phyloP scores from a whole-genome alignment of 2,329 filamentous ascomycete genomes.

The Cercospora sp. region DNA sequence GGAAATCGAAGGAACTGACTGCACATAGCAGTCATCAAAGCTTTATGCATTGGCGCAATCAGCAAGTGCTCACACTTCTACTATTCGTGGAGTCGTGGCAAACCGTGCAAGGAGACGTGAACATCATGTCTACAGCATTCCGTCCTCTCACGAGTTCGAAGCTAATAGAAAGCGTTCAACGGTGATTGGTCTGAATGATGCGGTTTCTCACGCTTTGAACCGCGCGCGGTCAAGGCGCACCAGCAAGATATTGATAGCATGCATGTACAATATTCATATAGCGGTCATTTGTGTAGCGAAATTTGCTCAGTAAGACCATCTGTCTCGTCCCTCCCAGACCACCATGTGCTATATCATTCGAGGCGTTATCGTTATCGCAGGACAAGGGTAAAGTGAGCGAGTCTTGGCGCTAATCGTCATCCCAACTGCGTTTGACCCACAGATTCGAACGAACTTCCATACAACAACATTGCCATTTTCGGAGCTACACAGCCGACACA shows the following conservation, averaged over 20 bases:
- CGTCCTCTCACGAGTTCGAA: background rate
- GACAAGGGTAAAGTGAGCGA: background rate
- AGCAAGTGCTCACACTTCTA: background rate
- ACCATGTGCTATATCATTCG: background rate
- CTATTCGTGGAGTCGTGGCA: background rate
- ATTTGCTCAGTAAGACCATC: background rate
- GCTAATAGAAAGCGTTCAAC: background rate
- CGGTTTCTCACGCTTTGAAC: background rate
- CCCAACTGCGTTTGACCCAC: slow-evolving; percentile 8
- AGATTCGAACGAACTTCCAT: slow-evolving; percentile 4
- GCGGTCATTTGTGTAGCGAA: background rate
- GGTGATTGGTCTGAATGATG: background rate
- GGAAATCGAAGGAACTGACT: background rate
- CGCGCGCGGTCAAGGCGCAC: no score
- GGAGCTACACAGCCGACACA: background rate
- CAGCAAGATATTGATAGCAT: background rate
- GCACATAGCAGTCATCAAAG: background rate
- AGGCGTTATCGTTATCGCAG: background rate
- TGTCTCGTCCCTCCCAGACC: background rate
- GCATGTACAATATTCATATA: background rate
- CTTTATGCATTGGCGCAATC: no score
- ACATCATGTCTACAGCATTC: background rate
- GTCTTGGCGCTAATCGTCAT: slow-evolving; percentile 1
- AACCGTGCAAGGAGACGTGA: background rate
- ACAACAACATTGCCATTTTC: slow-evolving; percentile 4